Conservation (phyloP, 75 land plant genomes). For the Sequoiadendron giganteum region DNA sequence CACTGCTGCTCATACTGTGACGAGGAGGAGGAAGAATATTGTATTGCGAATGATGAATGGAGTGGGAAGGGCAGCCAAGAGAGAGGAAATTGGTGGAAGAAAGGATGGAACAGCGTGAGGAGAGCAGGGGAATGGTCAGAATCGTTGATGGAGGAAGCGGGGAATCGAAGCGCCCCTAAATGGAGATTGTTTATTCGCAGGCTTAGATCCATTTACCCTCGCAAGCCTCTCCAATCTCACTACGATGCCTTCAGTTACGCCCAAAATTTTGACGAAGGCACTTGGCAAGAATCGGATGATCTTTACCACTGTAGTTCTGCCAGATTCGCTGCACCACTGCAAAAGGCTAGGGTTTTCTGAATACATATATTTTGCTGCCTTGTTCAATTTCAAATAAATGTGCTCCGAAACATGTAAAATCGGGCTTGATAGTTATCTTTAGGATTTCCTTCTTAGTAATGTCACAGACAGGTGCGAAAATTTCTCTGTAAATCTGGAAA, state of each 20-base stretch:
- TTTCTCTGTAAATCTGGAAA: too few relatives aligned
- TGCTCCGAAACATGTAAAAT: too few relatives aligned
- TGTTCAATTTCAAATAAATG: too few relatives aligned
- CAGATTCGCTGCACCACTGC: not conserved
- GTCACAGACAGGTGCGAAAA: too few relatives aligned
- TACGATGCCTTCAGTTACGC: not conserved
- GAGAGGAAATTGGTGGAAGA: not conserved
- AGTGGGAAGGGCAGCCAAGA: not conserved
- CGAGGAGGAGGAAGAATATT: not conserved
- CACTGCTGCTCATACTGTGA: not conserved
- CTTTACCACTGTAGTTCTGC: not conserved
- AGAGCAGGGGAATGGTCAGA: conserved; percentile 1
- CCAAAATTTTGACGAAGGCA: not conserved
- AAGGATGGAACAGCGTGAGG: not conserved
- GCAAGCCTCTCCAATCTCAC: not conserved
- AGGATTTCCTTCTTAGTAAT: too few relatives aligned
- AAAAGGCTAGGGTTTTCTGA: not conserved
- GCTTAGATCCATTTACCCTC: not conserved
- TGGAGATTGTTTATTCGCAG: not conserved
- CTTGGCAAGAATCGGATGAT: not conserved
- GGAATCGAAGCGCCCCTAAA: not conserved
- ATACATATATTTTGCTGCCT: too few relatives aligned
- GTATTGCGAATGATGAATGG: not conserved
- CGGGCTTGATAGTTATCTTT: too few relatives aligned
- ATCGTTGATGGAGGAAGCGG: not conserved